phyloP scores from a whole-genome alignment of 352 stramenopile genomes.

The Saprolegnia parasitica region DNA sequence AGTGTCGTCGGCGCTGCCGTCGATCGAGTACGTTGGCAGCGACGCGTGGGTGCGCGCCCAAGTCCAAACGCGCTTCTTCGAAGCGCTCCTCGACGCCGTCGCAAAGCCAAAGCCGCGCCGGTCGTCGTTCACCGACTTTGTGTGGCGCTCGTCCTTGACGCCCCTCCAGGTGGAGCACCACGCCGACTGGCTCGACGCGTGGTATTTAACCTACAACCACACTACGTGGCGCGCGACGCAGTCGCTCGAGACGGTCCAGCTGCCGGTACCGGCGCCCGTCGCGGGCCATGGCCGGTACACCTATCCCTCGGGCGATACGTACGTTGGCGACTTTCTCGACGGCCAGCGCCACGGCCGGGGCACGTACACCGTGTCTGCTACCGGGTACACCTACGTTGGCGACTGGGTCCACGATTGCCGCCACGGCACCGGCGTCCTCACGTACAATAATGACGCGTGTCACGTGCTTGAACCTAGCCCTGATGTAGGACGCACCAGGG shows the following conservation, averaged over 20 bases:
- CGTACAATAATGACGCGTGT: background rate
- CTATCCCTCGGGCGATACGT: conserved; percentile 72
- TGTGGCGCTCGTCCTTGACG: conserved; percentile 39
- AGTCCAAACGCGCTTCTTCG: conserved; percentile 44
- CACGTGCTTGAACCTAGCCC: conserved; percentile 38
- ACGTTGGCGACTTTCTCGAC: conserved; percentile 63
- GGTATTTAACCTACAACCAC: conserved; percentile 65
- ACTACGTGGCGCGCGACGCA: conserved; percentile 40
- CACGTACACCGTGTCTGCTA: conserved; percentile 67
- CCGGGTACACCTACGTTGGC: conserved; percentile 73
- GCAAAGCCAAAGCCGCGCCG: conserved; percentile 4
- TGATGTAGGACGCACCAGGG: conserved; percentile 27
- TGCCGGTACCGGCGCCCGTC: conserved; percentile 34
- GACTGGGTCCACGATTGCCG: conserved; percentile 59
- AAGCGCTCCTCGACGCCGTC: conserved; percentile 50
- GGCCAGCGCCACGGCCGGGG: conserved; percentile 68
- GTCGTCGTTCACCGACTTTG: conserved; percentile 31
- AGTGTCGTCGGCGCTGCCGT: background rate
- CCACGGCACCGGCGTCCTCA: conserved; percentile 69
- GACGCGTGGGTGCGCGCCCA: conserved; percentile 61
- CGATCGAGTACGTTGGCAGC: conserved; percentile 32
- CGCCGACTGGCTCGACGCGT: conserved; percentile 53
- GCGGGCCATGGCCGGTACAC: conserved; percentile 47
- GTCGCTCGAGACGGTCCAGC: conserved; percentile 35
- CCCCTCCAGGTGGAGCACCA: conserved; percentile 55